Base-by-base conservation (phyloP, 768 basidiomycete species). In the Grammothele lineata region DNA sequence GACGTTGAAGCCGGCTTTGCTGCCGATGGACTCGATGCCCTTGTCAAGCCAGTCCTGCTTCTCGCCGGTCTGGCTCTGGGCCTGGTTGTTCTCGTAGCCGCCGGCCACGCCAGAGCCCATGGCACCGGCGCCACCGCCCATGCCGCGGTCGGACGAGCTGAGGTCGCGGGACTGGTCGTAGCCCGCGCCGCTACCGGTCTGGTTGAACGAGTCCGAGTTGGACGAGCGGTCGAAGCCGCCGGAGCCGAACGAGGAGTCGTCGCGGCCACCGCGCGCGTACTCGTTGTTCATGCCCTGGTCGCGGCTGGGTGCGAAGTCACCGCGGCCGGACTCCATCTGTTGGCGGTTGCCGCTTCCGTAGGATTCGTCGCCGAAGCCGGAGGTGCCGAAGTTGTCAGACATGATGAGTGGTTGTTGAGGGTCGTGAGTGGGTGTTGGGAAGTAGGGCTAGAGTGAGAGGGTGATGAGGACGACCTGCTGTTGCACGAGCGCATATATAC, bases 41-140 rank as follows among this genome's bases (percentile, higher is more conserved):
- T 60, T 60, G 49, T 62, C 59, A 37, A 62, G 59, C 61, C 61
- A 62, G 44, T 62, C 59, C 53, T 53, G 30, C 47, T 56, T 56
- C 52, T 58, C 56, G 27, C 40, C 51, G 12, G 25, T 18, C 37
- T 53, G 57, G 17, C 33, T 18, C 45, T 41, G 40, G 35, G 24
- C 19, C 25, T 38, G 34, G 34, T 51, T 50, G 27, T 48, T 39
- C 21, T 50, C 47, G 42, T 58, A 54, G 18, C 60, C 59, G 26
- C 59, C 61, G 0, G 61, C 55, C 37, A 60, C 57, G 43, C 61
- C 61, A 21, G 55, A 57, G 37, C 61, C 61, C 37, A 58, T 55
- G 24, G 54, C 44, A 34, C 61, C 61, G 17, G 36, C 37, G 14
- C 61, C 61, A 35, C 58, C 61, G 43, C 59, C 61, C 57, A 60